Conservation (phyloP, 352 stramenopile species). For the Phytophthora cryptogea region DNA sequence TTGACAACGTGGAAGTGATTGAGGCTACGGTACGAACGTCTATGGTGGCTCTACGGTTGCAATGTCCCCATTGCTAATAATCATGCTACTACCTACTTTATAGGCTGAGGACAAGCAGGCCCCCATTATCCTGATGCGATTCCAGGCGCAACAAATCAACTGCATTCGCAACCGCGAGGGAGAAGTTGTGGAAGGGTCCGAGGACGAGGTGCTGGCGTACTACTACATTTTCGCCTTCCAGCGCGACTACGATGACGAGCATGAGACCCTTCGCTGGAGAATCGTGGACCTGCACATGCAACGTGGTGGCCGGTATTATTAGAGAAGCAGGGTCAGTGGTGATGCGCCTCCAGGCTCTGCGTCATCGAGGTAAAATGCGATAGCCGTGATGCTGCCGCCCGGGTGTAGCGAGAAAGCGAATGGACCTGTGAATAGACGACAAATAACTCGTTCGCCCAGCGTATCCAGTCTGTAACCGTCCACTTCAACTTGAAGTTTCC, state of each 20-base stretch:
- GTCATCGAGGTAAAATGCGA: background rate
- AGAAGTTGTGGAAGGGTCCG: slow-evolving; percentile 95
- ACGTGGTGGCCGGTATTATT: slow-evolving; percentile 81
- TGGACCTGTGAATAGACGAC: slow-evolving; percentile 33
- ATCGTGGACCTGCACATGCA: slow-evolving; percentile 90
- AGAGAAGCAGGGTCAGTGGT: slow-evolving; percentile 29
- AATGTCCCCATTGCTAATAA: slow-evolving; percentile 18
- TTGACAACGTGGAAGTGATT: slow-evolving; percentile 97
- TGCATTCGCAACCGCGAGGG: slow-evolving; percentile 97
- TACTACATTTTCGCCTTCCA: slow-evolving; percentile 99
- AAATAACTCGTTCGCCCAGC: slow-evolving; percentile 8
- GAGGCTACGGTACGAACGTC: slow-evolving; percentile 75
- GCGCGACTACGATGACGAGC: slow-evolving; percentile 96
- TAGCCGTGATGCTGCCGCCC: background rate
- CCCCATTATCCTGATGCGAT: slow-evolving; percentile 96
- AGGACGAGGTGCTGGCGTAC: slow-evolving; percentile 97
- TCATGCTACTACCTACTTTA: background rate
- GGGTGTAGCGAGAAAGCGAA: background rate
- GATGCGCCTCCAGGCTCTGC: slow-evolving; percentile 1
- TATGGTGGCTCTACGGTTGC: background rate
- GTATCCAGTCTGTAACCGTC: background rate
- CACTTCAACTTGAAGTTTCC: slow-evolving; percentile 38
- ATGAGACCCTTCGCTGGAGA: slow-evolving; percentile 80
- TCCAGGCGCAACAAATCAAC: slow-evolving; percentile 99
- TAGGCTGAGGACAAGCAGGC: slow-evolving; percentile 90